Base-by-base conservation (phyloP, 1,284 basidiomycete genomes). In the Xanthoconium separans region DNA sequence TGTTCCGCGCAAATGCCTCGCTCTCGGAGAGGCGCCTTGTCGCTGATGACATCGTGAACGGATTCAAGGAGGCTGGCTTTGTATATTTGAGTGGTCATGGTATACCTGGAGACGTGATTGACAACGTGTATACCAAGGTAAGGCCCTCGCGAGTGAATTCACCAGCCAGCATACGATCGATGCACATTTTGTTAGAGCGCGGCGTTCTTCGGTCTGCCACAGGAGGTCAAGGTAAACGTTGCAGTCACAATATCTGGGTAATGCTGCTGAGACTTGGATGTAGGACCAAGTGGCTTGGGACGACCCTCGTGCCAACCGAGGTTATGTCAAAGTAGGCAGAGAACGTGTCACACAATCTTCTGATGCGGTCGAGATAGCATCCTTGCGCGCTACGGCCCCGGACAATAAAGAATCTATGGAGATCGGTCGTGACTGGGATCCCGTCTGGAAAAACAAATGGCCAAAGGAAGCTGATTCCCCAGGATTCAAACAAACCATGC, bases 391-490 rank as follows among this genome's bases (percentile, higher is more conserved):
- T 50, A 82, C 81, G 58, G 82, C 90, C 0, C 91, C 91, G 0
- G 89, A 92, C 65, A 84, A 73, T 70, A 93, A 93, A 69, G 91
- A 93, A 69, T 77, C 82, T 15, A 91, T 93, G 83, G 91, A 94
- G 69, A 92, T 93, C 51, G 90, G 91, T 20, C 78, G 86, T 29
- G 89, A 93, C 57, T 88, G 84, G 83, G 89, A 89, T 60, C 74
- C 78, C 30, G 76, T 70, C 33, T 89, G 83, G 85, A 84, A 79
- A 69, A 94, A 94, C 69, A 78, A 79, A 60, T 94, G 92, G 91
- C 91, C 89, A 3, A 69, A 75, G 44, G 84, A 90, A 61, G 61
- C 56, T 3, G 80, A 85, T 49, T 81, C 74, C 4, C 87, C 89
- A 0, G 75, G 68, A 4, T 93, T 92, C 73, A 87, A 86, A 66